These are phyloP conservation scores for Sindora glabra DNA, from an alignment of 306 rosid genomes.

Conservation along the genomic window DNA sequence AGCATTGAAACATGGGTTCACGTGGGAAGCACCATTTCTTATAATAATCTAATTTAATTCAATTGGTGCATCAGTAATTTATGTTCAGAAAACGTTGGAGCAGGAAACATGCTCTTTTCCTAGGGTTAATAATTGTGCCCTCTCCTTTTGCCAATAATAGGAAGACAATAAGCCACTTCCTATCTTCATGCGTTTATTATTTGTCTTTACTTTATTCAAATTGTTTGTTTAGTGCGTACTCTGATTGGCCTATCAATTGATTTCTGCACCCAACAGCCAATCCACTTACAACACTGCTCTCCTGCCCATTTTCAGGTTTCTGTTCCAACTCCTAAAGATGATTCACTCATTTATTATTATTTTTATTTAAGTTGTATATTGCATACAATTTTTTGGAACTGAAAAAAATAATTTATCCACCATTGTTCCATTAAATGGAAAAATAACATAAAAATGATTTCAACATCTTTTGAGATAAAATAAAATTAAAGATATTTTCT, in stretches of 20 bases:
- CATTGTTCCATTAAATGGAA: too few species aligned
- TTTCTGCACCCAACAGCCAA: slow-evolving; percentile 22
- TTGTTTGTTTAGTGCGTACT: background rate
- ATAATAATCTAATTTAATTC: slow-evolving; percentile 18
- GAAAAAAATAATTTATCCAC: too few species aligned
- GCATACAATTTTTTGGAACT: too few species aligned
- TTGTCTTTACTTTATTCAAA: too few species aligned
- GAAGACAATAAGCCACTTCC: background rate
- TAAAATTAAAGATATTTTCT: too few species aligned
- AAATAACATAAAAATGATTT: too few species aligned
- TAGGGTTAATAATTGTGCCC: slow-evolving; percentile 27
- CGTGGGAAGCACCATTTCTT: slow-evolving; percentile 21
- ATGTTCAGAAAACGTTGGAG: slow-evolving; percentile 22
- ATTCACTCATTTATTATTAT: background rate
- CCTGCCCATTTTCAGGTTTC: slow-evolving; percentile 19
- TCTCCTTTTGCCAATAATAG: slow-evolving; percentile 22
- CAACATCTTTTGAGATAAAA: too few species aligned
- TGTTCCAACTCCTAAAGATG: slow-evolving; percentile 5
- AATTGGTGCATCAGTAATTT: slow-evolving; percentile 25
- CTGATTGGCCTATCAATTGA: slow-evolving; percentile 18
- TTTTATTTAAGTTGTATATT: background rate
- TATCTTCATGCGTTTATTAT: slow-evolving; percentile 13
- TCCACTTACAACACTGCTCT: slow-evolving; percentile 24
- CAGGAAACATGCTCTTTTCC: slow-evolving; percentile 29
- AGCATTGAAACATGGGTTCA: too few species aligned